Percentiles rank a stretch among this genome's conserved stretches.
Evolutionary conservation across 2,329 filamentous ascomycete genomes (phyloP).

Genomic region (Ceratocystis diversiconidia): DNA sequence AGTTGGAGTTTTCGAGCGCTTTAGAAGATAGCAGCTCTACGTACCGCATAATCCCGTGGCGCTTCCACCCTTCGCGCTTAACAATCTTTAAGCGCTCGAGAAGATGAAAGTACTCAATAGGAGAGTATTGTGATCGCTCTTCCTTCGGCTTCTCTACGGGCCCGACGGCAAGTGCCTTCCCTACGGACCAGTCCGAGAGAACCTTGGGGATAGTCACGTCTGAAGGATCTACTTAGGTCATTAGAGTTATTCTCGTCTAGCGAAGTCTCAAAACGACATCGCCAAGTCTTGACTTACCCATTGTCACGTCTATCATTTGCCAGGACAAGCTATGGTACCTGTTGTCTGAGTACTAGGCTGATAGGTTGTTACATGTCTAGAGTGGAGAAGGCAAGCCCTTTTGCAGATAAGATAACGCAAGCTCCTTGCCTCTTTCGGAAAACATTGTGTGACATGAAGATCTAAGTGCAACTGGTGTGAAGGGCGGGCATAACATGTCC

Average conservation of each 20-base stretch:
- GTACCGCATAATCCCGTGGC: slow-evolving; percentile 59
- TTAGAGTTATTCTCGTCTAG: background rate
- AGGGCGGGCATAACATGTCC: background rate
- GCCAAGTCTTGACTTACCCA: background rate
- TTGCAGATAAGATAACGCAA: background rate
- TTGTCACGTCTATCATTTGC: background rate
- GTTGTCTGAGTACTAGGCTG: no score
- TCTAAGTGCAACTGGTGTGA: background rate
- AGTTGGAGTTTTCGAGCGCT: background rate
- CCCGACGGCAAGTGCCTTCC: slow-evolving; percentile 19
- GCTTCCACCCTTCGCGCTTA: slow-evolving; percentile 88
- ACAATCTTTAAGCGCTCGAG: slow-evolving; percentile 90
- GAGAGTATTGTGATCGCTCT: slow-evolving; percentile 48
- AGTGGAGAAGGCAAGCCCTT: background rate
- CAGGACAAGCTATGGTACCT: background rate
- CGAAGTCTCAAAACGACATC: background rate
- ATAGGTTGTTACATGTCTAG: background rate
- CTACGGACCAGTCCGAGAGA: slow-evolving; percentile 21
- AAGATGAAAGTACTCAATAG: slow-evolving; percentile 85
- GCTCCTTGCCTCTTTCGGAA: background rate
- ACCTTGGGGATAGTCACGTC: slow-evolving; percentile 21
- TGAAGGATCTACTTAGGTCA: slow-evolving; percentile 20
- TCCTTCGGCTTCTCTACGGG: slow-evolving; percentile 29
- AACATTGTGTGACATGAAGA: background rate
- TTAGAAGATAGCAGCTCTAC: slow-evolving; percentile 6